Percentiles rank a stretch among this genome's conserved stretches.
These are phyloP conservation scores for Hypoxylon fuscum DNA, from an alignment of 495 filamentous ascomycete genomes.

Conservation along the genomic window DNA sequence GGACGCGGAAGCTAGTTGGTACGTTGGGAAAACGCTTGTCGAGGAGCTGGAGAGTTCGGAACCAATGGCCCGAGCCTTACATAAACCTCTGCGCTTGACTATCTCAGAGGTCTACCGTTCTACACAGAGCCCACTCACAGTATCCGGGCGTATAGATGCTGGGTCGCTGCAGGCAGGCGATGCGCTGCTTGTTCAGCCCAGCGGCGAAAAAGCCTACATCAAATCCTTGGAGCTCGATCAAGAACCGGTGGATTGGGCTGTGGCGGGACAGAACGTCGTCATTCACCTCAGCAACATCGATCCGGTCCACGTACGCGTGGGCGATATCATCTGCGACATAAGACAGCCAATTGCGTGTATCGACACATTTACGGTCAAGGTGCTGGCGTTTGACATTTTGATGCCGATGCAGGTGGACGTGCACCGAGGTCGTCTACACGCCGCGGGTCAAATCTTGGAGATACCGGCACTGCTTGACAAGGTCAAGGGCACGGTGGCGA, in stretches of 20 bases:
- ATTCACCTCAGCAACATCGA: constrained; percentile 90
- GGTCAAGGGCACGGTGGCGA: constrained; percentile 68
- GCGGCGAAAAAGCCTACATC: constrained; percentile 77
- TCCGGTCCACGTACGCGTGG: constrained; percentile 76
- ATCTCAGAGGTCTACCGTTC: constrained; percentile 72
- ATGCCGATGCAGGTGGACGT: constrained; percentile 90
- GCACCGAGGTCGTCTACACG: constrained; percentile 83
- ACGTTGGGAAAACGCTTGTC: constrained; percentile 78
- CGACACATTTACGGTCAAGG: constrained; percentile 78
- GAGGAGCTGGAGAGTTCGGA: constrained; percentile 84
- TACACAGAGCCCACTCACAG: constrained; percentile 81
- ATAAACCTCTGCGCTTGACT: constrained; percentile 84
- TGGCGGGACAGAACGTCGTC: constrained; percentile 90
- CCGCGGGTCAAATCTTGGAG: constrained; percentile 74
- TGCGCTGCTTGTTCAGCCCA: constrained; percentile 78
- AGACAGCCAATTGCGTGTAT: constrained; percentile 72
- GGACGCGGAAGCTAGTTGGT: constrained; percentile 74
- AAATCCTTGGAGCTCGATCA: constrained; percentile 80
- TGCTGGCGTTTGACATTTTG: constrained; percentile 87
- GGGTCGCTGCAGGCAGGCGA: constrained; percentile 88
- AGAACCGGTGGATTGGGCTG: constrained; percentile 83
- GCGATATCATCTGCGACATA: constrained; percentile 83
- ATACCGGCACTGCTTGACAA: constrained; percentile 82
- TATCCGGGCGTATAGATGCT: constrained; percentile 87
- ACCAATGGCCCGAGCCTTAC: constrained; percentile 72